Evolutionary conservation across 2,329 filamentous ascomycete genomes (phyloP), one percentile per base, ranked within the genome.

Genomic region (Claviceps maximensis): DNA sequence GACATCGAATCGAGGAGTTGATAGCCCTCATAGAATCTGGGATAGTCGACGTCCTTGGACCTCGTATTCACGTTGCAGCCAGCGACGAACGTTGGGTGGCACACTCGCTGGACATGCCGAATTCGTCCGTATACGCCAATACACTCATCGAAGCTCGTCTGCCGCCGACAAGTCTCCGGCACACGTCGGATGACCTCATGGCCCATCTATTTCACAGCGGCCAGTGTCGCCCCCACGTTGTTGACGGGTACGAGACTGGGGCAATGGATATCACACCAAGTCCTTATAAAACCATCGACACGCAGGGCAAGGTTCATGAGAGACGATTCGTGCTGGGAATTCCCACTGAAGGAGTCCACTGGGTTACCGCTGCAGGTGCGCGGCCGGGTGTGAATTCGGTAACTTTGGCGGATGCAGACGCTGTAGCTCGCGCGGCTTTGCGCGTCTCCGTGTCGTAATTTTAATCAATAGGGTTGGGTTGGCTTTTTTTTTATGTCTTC

Each of bases 1-100:
- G 53, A 33, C 53, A 44, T n/a, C 53, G 53, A 6, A 45, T 54
- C 3, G 53, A 54, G 49, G 48, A 54, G 45, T 52, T 54, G 53
- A 47, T 52, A 15, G 53, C 53, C 12, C 45, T 54, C 15, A 52
- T 54, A 10, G 45, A 54, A 27, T 45, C 45, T 10, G 49, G 53
- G 1, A 25, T 54, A 10, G 36, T 54, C 19, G 53, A 54, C 4
- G 46, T 54, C 21, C 45, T 54, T 38, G 53, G 53, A 12, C 53
- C 53, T 5, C 44, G 46, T 25, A 44, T 52, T 5, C 53, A 47
- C 12, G 44, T 54, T 4, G 25, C 29, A 5, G 36, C 49, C 4
- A n/a, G 29, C 13, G 49, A 52, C 17, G 49, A 49, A 2, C 33
- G 21, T 7, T 54, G 53, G 53, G 12, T 44, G 17, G 53, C 49